These are phyloP conservation scores for Aspergillus coremiiformis DNA, from an alignment of 495 filamentous ascomycete genomes.

Conservation along the genomic window DNA sequence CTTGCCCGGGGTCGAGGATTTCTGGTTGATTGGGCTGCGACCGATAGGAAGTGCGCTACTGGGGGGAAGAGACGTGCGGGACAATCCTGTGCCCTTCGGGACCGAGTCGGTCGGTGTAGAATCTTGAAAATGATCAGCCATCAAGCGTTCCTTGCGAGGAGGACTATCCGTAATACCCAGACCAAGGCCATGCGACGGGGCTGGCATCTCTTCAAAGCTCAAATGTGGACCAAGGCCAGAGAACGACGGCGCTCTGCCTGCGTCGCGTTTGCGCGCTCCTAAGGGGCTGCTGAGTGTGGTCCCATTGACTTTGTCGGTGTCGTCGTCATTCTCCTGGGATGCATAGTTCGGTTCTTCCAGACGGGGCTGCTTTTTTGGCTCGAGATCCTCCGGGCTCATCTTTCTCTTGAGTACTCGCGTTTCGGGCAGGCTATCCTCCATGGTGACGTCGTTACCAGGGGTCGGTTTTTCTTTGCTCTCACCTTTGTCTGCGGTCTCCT, in stretches of 20 bases:
- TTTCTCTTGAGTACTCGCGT: conserved; percentile 23
- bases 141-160: conserved; percentile 6
- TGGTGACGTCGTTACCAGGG: not conserved
- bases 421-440: not conserved
- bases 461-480: not conserved
- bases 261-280: conserved; percentile 7
- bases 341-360: conserved; percentile 10
- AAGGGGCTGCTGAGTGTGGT: conserved; percentile 10
- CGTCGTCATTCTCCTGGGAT: not conserved
- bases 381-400: conserved; percentile 12
- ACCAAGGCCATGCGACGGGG: conserved; percentile 18
- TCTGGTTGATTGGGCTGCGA: conserved; percentile 4
- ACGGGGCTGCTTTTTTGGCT: conserved; percentile 25
- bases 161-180: conserved; percentile 29
- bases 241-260: conserved; percentile 14
- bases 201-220: conserved; percentile 11
- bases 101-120: not conserved
- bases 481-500: not conserved
- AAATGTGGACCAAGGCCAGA: conserved; percentile 18
- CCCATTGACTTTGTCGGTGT: not conserved
- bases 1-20: conserved; percentile 9
- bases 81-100: conserved; percentile 2
- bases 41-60: conserved; percentile 3
- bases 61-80: not conserved
- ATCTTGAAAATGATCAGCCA: conserved; percentile 7